Evolutionary conservation across 2,329 filamentous ascomycete species (phyloP).

Genomic region (Colletotrichum agaves): DNA sequence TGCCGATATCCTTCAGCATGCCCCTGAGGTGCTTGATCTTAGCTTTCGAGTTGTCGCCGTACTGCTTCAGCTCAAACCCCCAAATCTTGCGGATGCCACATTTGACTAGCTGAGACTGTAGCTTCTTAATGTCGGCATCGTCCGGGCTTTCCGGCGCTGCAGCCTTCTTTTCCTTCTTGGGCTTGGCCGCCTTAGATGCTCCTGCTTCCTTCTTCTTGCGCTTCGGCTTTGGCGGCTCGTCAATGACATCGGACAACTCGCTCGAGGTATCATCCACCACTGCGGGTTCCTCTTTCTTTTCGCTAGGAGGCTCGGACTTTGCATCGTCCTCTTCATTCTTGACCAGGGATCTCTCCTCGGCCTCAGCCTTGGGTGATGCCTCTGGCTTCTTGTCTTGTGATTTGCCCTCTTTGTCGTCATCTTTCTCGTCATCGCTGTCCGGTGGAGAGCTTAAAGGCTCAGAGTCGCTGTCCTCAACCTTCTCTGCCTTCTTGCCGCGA

Average conservation of each 20-base stretch:
- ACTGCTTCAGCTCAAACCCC: slow-evolving; percentile 83
- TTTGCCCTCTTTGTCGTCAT: slow-evolving; percentile 32
- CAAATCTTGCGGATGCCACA: slow-evolving; percentile 95
- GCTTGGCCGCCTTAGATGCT: slow-evolving; percentile 43
- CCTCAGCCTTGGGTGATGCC: not conserved
- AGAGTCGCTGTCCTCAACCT: slow-evolving; percentile 29
- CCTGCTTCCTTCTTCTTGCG: slow-evolving; percentile 62
- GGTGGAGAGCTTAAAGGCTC: slow-evolving; percentile 24
- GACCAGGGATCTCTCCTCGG: slow-evolving; percentile 1
- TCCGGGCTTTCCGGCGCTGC: slow-evolving; percentile 71
- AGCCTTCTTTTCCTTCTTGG: slow-evolving; percentile 36
- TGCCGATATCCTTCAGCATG: slow-evolving; percentile 84
- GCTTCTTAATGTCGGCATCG: slow-evolving; percentile 84
- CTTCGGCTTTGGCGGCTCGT: slow-evolving; percentile 73
- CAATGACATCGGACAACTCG: slow-evolving; percentile 80
- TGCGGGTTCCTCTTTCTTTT: slow-evolving; percentile 2
- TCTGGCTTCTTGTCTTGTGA: slow-evolving; percentile 38
- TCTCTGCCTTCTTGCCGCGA: slow-evolving; percentile 13
- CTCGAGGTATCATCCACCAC: slow-evolving; percentile 35
- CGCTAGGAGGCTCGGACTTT: slow-evolving; percentile 25
- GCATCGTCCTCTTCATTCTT: slow-evolving; percentile 9
- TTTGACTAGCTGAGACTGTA: slow-evolving; percentile 88
- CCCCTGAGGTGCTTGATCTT: slow-evolving; percentile 85
- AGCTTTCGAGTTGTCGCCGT: slow-evolving; percentile 74
- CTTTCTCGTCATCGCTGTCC: slow-evolving; percentile 40